Evolutionary conservation across 148 eudicot genomes (phyloP), one percentile per base, ranked within the genome.

Genomic region (Agrostemma githago): DNA sequence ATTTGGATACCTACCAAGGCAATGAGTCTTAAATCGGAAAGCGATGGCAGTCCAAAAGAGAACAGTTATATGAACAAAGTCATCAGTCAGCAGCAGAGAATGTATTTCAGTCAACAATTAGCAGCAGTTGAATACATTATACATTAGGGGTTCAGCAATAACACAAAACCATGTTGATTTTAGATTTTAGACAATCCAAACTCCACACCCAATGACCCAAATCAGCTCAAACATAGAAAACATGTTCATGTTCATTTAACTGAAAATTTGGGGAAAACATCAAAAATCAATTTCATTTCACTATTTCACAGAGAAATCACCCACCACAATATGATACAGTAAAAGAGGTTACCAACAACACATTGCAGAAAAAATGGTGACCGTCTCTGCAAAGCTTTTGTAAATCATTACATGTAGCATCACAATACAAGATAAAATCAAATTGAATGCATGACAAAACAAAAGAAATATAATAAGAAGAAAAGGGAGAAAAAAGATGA

Each of bases 401-500:
- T 26, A 26, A 26, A 34, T 20, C 39, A 54, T 51, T 7, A 48
- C n/a, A 71, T 62, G n/a, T 40, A 76, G 12, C 48, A 59, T 71
- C 57, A 71, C n/a, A 26, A 62, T 2, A 34, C 10, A 53, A 62
- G 26, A 43, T 42, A 17, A 63, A n/a, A 3, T 40, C n/a, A n/a
- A n/a, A n/a, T n/a, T n/a, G n/a, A n/a, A n/a, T n/a, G n/a, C n/a
- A n/a, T n/a, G n/a, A n/a, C n/a, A n/a, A n/a, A n/a, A n/a, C n/a
- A n/a, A n/a, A n/a, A n/a, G n/a, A n/a, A 14, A 8, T 20, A 62
- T 7, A 63, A 15, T 0, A 53, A 63, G 12, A 6, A 58, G 3
- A 16, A 66, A 2, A 53, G 76, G 79, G 77, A 59, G 60, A 51
- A 72, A 9, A 72, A n/a, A 56, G 75, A 66, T 1, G 54, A 14